Base-by-base conservation (phyloP, 2,329 filamentous ascomycete species). In the Fusarium camptoceras region DNA sequence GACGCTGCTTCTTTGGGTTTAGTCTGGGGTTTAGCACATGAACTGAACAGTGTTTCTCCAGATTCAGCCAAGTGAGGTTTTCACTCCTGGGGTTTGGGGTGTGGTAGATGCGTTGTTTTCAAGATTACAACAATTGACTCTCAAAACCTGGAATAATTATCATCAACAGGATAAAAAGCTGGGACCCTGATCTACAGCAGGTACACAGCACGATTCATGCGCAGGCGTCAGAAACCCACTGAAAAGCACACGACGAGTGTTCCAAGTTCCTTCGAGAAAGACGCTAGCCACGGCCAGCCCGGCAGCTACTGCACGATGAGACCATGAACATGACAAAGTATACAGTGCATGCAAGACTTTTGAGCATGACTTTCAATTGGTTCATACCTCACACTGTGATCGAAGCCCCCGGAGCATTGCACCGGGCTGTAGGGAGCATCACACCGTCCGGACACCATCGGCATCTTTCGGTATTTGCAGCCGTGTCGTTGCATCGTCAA, bases 271-370 rank as follows among this genome's bases (percentile, higher is more conserved):
- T 75, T 75, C 73, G 70, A 62, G 73, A 75, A 66, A 75, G 63
- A 61, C 50, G 54, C 70, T 69, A 74, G 59, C 42, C 57, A 67
- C 72, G 73, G 73, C 54, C 68, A 48, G 65, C 20, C 73, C 73
- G 73, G 73, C 73, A 73, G 54, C 73, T 75, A 75, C 73, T 75
- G 73, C 71, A 75, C 70, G 66, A 75, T 68, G 70, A 73, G 68
- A 50, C 67, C 63, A 71, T 59, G 59, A 47, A 51, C 42, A 22
- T 5, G 34, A n/a, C 15, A 24, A 56, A 28, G 71, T 74, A 72
- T 59, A 75, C 73, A 74, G 73, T 75, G 71, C 44, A 50, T 20
- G 9, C 8, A 4, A 43, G 5, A 51, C 49, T n/a, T 15, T 22
- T 16, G 20, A 10, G 4, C 49, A 43, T 31, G 60, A 34, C 15